Base-by-base conservation (phyloP, 345 rosid genomes). In the Euphorbia pulcherrima region DNA sequence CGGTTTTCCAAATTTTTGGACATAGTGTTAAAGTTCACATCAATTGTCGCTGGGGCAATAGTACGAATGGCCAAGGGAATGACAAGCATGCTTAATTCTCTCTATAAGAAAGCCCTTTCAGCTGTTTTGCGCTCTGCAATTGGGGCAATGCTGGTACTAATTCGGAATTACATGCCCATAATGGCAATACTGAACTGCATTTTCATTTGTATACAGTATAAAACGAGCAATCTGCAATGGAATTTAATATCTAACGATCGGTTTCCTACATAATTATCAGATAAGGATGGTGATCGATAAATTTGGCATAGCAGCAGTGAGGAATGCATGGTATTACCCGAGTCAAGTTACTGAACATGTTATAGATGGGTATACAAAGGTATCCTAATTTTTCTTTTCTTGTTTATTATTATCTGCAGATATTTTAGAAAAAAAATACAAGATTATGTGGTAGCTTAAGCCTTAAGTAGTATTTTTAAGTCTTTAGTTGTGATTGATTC, bases 291-390 rank as follows among this genome's bases (percentile, higher is more conserved):
- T n/a, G n/a, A n/a, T n/a, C n/a, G n/a, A n/a, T n/a, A n/a, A n/a
- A n/a, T n/a, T n/a, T n/a, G n/a, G n/a, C n/a, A n/a, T n/a, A n/a
- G n/a, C 88, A 78, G 89, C 84, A 8, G 81, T 90, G 64, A 83
- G 79, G 70, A 79, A 62, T 70, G 94, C 98, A 5, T 93, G 92
- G 94, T 86, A 85, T 56, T 87, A 89, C 67, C 64, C 88, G 16
- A 83, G 80, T 70, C 76, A 78, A 74, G 84, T 85, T 62, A 69
- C 80, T 0, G 87, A 88, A 40, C 86, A 87, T 8, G 70, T 81
- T 29, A 63, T 89, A 20, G 63, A 82, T 28, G 98, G 97, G 57
- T 93, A 90, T 70, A 90, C 92, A 21, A 93, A 87, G 97, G 98
- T 88, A 70, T 70, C 23, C 10, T 59, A 28, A 39, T 40, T 51